A percentile compares a stretch with the other conserved stretches of the same genome.
These are phyloP conservation scores for Herpotrichia juniperi DNA, from an alignment of 2,329 filamentous ascomycete genomes.

Conservation along the genomic window DNA sequence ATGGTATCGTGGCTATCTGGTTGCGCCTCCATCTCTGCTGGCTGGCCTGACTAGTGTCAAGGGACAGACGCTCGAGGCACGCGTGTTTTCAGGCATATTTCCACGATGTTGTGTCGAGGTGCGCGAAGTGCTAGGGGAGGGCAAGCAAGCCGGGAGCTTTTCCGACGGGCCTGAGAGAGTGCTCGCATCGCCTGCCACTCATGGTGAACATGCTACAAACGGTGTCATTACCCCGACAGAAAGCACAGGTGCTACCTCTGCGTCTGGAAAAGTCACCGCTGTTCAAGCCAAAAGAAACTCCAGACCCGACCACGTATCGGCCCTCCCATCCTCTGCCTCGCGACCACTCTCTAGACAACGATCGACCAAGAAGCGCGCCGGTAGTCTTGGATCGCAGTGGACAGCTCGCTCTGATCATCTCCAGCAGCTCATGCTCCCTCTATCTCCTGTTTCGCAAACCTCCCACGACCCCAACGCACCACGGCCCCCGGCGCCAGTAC, in stretches of 20 bases:
- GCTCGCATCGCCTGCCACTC: slow-evolving; percentile 18
- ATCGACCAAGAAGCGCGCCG: slow-evolving; percentile 40
- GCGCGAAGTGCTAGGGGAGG: slow-evolving; percentile 81
- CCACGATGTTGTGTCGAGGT: slow-evolving; percentile 94
- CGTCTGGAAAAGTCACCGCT: slow-evolving; percentile 22
- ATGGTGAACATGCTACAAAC: slow-evolving; percentile 36
- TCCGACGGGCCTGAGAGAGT: slow-evolving; percentile 23
- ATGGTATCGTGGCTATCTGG: slow-evolving; percentile 95
- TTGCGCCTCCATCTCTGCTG: slow-evolving; percentile 90
- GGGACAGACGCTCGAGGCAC: slow-evolving; percentile 90
- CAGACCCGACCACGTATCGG: slow-evolving; percentile 31
- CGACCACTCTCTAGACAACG: slow-evolving; percentile 35
- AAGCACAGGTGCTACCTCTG: slow-evolving; percentile 40
- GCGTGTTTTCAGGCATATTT: slow-evolving; percentile 98
- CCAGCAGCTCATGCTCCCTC: slow-evolving; percentile 44
- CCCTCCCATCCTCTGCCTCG: slow-evolving; percentile 27
- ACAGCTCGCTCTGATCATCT: slow-evolving; percentile 47
- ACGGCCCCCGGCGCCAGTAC: slow-evolving; percentile 88
- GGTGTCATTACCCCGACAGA: slow-evolving; percentile 47
- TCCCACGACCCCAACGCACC: slow-evolving; percentile 69
- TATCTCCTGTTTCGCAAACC: slow-evolving; percentile 45
- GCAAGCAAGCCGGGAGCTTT: slow-evolving; percentile 27
- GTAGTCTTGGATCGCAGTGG: slow-evolving; percentile 45
- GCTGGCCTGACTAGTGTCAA: slow-evolving; percentile 89
- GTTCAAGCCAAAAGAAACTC: slow-evolving; percentile 25